These are phyloP conservation scores for Pythium catenulatum DNA, from an alignment of 352 stramenopile genomes.

Conservation along the genomic window DNA sequence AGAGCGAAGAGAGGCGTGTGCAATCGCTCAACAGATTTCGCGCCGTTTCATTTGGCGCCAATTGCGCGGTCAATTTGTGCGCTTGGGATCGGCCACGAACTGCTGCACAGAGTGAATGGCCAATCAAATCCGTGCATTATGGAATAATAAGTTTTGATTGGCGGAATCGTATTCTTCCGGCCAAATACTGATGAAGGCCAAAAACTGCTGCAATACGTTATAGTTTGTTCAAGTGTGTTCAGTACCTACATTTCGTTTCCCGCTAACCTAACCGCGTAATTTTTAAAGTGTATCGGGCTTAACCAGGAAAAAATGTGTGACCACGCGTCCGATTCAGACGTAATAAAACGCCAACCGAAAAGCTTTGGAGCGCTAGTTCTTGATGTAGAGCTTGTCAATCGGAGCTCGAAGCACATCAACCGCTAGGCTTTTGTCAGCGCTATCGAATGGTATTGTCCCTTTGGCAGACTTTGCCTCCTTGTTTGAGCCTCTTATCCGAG, in stretches of 20 bases:
- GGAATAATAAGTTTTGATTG: background rate
- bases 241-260: no score
- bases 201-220: background rate
- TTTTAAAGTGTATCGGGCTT: no score
- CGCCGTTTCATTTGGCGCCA: background rate
- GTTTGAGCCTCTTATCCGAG: background rate
- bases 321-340: no score
- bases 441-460: background rate
- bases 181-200: background rate
- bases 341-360: no score
- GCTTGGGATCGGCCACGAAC: background rate
- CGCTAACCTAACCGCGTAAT: no score
- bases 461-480: background rate
- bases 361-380: no score
- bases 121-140: background rate
- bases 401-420: no score
- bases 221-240: no score
- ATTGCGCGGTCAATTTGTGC: background rate
- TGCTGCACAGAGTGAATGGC: background rate
- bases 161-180: background rate
- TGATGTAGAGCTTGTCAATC: no score
- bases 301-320: no score
- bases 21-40: background rate
- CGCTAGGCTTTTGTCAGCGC: no score
- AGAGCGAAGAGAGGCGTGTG: background rate